Evolutionary conservation across 495 filamentous ascomycete genomes (phyloP).

Genomic region (Xylaria bambusicola): DNA sequence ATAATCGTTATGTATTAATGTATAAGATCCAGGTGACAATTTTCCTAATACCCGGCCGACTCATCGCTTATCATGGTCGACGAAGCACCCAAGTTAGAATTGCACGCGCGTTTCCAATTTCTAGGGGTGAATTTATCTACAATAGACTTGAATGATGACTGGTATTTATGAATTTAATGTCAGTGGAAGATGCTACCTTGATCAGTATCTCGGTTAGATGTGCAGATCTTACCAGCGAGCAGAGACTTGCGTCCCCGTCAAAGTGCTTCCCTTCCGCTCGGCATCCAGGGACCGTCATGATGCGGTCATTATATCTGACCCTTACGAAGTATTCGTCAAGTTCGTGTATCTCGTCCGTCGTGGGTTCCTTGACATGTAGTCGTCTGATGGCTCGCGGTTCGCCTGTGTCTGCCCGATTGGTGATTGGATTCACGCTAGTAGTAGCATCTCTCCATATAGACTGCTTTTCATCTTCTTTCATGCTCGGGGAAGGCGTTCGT

Average conservation of each 20-base stretch:
- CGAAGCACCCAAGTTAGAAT: conserved; percentile 57
- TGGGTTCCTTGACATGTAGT: conserved; percentile 40
- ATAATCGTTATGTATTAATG: too few species aligned
- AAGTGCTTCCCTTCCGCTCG: conserved; percentile 67
- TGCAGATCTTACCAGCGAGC: conserved; percentile 59
- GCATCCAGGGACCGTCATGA: conserved; percentile 74
- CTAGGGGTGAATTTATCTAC: conserved; percentile 74
- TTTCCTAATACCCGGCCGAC: conserved; percentile 44
- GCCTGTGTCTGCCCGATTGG: conserved; percentile 12
- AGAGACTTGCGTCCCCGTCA: conserved; percentile 75
- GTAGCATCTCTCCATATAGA: conserved; percentile 2
- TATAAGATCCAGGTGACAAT: background rate
- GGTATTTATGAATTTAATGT: conserved; percentile 6
- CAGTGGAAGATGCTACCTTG: conserved; percentile 5
- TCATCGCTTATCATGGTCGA: conserved; percentile 47
- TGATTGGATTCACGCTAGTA: conserved; percentile 3
- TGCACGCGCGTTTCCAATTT: conserved; percentile 66
- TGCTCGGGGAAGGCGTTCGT: conserved; percentile 8
- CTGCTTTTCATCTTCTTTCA: conserved; percentile 5
- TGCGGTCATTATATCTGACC: conserved; percentile 72
- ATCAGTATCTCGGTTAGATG: conserved; percentile 6
- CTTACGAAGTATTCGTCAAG: conserved; percentile 70
- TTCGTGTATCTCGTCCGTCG: conserved; percentile 43
- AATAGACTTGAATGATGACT: conserved; percentile 75
- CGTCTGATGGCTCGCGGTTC: conserved; percentile 38